A percentile compares a stretch with the other conserved stretches of the same genome.
These are phyloP conservation scores for Gossypium ekmanianum DNA, from an alignment of 345 rosid species.

Conservation along the genomic window DNA sequence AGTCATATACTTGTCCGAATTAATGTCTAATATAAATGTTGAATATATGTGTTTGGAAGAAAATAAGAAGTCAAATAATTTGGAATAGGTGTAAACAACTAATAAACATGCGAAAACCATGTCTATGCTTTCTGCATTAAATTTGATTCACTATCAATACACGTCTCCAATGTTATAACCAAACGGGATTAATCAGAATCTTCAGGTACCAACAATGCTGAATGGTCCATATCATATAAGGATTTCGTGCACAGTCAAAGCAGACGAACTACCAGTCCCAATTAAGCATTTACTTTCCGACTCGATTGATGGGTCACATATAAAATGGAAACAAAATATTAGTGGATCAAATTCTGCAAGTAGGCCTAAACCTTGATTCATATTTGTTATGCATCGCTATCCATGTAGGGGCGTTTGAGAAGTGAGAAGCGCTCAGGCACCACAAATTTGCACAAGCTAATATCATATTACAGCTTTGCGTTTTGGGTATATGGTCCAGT, in stretches of 20 bases:
- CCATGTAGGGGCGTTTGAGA: not conserved
- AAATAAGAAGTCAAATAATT: too few relatives aligned
- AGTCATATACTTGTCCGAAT: too few relatives aligned
- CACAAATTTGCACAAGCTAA: conserved; percentile 16
- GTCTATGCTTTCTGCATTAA: conserved; percentile 2
- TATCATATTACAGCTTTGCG: conserved; percentile 1
- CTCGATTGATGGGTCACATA: conserved; percentile 25
- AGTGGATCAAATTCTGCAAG: conserved; percentile 24
- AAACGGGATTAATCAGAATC: conserved; percentile 17
- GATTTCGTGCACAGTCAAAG: conserved; percentile 13
- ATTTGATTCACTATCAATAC: conserved; percentile 1
- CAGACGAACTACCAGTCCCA: too few relatives aligned
- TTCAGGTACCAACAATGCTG: conserved; percentile 19
- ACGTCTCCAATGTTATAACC: conserved; percentile 16
- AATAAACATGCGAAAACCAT: not conserved
- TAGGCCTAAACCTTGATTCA: conserved; percentile 7
- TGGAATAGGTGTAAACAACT: too few relatives aligned
- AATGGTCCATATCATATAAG: conserved; percentile 6
- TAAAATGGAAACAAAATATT: not conserved
- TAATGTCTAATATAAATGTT: too few relatives aligned
- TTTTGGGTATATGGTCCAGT: not conserved
- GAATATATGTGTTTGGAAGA: too few relatives aligned
- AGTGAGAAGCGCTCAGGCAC: not conserved
- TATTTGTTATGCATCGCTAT: conserved; percentile 24
- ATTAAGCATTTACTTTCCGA: not conserved